Evolutionary conservation across 2,329 filamentous ascomycete species (phyloP).

Genomic region (Pyricularia sp.): DNA sequence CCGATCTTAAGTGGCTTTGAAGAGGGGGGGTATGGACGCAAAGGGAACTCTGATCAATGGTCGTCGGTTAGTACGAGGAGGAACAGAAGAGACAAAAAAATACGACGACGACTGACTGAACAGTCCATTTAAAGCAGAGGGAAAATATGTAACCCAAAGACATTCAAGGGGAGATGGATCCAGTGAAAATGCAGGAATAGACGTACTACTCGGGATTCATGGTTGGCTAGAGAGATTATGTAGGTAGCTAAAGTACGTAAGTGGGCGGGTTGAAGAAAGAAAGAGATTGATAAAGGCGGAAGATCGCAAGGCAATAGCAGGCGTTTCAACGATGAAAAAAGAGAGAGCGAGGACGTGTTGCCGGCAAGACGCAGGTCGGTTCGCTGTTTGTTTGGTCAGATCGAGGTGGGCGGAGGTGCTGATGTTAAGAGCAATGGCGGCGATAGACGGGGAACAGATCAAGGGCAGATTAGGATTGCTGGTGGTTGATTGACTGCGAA

Average conservation of each 20-base stretch:
- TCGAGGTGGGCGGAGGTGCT: not conserved
- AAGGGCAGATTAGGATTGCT: not conserved
- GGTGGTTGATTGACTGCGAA: not conserved
- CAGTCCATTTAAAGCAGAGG: slow-evolving; percentile 8
- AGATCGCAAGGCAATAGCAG: not conserved
- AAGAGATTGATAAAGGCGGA: not conserved
- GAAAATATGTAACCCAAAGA: not conserved
- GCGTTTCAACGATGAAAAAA: not conserved
- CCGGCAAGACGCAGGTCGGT: slow-evolving; percentile 1
- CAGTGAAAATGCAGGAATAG: slow-evolving; percentile 1
- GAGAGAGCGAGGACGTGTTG: slow-evolving; percentile 12
- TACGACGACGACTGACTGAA: slow-evolving; percentile 4
- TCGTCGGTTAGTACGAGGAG: slow-evolving; percentile 4
- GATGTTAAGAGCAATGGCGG: not conserved
- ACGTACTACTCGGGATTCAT: slow-evolving; percentile 89
- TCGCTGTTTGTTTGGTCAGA: not conserved
- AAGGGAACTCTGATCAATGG: not conserved
- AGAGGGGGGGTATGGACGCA: not conserved
- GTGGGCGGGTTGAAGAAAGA: slow-evolving; percentile 6
- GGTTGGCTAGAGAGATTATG: slow-evolving; percentile 27
- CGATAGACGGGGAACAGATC: not conserved
- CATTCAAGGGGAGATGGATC: not conserved
- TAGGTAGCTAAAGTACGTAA: not conserved
- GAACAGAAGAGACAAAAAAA: not conserved
- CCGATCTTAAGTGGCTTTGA: not conserved